Conservation (phyloP, 441 rosid species). For the Pelargonium australe region DNA sequence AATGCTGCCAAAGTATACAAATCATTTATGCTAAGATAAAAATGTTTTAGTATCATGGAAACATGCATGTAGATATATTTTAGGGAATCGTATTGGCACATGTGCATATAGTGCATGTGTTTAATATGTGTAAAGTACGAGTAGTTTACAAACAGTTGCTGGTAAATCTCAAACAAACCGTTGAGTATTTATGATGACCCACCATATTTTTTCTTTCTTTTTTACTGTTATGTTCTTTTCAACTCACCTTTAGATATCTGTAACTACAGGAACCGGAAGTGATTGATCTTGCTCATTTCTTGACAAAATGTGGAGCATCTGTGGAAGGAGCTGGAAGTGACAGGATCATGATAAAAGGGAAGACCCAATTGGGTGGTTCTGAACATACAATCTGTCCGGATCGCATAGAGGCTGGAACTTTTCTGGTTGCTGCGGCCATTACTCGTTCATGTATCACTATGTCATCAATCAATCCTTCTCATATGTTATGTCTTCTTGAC, state of each 20-base stretch:
- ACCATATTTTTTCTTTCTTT: too few species aligned
- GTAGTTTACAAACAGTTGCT: too few species aligned
- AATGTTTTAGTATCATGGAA: too few species aligned
- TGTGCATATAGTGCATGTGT: too few species aligned
- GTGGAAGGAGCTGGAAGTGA: slow-evolving; percentile 26
- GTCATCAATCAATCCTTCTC: slow-evolving; percentile 26
- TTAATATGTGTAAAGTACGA: too few species aligned
- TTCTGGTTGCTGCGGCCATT: slow-evolving; percentile 32
- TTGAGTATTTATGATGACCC: too few species aligned
- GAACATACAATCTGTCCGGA: slow-evolving; percentile 25
- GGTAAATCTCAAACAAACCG: too few species aligned
- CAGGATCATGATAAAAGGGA: slow-evolving; percentile 22
- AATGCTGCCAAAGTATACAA: slow-evolving; percentile 30
- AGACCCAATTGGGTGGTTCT: slow-evolving; percentile 19
- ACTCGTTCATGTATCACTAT: slow-evolving; percentile 31
- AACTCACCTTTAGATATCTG: neutral
- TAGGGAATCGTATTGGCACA: too few species aligned
- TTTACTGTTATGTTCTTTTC: too few species aligned
- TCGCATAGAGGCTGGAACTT: slow-evolving; percentile 31
- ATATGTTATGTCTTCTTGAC: slow-evolving; percentile 18
- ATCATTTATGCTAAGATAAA: neutral
- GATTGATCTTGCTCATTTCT: slow-evolving; percentile 32
- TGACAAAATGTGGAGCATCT: slow-evolving; percentile 26
- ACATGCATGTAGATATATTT: too few species aligned
- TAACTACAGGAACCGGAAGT: slow-evolving; percentile 29